Base-by-base conservation (phyloP, 768 basidiomycete species). In the Boletellus sp. region DNA sequence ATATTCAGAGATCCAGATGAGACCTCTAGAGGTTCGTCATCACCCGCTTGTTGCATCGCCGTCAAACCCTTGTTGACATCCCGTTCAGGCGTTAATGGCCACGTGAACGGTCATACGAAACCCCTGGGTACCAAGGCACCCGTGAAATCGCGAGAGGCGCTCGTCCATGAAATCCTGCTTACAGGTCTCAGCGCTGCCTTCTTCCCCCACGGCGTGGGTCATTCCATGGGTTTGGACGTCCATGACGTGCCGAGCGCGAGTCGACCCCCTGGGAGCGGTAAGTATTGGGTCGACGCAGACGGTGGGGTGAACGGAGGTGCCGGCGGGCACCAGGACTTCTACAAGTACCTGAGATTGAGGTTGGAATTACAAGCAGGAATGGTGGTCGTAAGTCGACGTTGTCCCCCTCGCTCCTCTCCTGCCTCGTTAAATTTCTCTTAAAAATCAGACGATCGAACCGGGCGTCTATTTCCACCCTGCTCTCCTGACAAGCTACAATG, bases 191-290 rank as follows among this genome's bases (percentile, higher is more conserved):
- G 84, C 54, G 71, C 84, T 1, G 90, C 91, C 0, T 97, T 97
- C 76, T 97, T 90, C 79, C 94, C 94, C 10, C 94, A 97, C 62
- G 95, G 94, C 3, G 73, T 88, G 34, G 92, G 93, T 1, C 94
- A 97, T 64, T 88, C 88, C 6, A 73, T 97, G 36, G 95, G 95
- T 11, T 74, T 96, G 68, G 95, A 98, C 64, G 94, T 97, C 2
- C 95, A 96, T 63, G 94, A 96, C 60, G 90, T 88, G 1, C 88
- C 91, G 0, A 80, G 77, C 40, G 85, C 86, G n/a, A 87, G 80
- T 66, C 90, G 84, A 64, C 90, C 87, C n/a, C 65, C 51, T 9
- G 69, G 72, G 15, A 86, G 80, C 57, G 70, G 71, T 1, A 84
- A 64, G 49, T 66, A 65, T 42, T 65, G 66, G 60, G 92, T 95